phyloP scores from a whole-genome alignment of 768 basidiomycete species.

The Clathrus columnatus region DNA sequence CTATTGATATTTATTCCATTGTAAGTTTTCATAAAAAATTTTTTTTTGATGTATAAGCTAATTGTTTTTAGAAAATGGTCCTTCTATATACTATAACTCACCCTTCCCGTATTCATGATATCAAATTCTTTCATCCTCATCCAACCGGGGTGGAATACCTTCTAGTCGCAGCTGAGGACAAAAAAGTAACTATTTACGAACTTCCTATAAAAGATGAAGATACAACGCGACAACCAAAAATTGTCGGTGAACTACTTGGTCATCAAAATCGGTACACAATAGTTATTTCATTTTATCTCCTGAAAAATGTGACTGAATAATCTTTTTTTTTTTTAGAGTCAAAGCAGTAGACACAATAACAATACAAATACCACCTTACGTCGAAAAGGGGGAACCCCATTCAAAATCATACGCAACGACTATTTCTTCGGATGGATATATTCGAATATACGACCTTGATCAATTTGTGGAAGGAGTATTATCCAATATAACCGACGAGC shows the following conservation, averaged over 20 bases:
- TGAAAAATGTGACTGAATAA: background rate
- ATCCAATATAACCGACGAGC: slow-evolving; percentile 15
- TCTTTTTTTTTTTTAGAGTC: slow-evolving; percentile 38
- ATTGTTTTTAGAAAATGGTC: slow-evolving; percentile 57
- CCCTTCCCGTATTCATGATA: slow-evolving; percentile 75
- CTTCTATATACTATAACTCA: slow-evolving; percentile 67
- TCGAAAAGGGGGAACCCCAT: slow-evolving; percentile 17
- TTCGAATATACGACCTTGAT: slow-evolving; percentile 67
- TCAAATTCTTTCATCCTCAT: slow-evolving; percentile 62
- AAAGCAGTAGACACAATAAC: slow-evolving; percentile 67
- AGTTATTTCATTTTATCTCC: background rate
- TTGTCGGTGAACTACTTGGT: slow-evolving; percentile 69
- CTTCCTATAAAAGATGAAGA: slow-evolving; percentile 35
- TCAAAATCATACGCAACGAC: slow-evolving; percentile 63
- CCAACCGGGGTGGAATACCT: slow-evolving; percentile 56
- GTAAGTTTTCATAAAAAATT: slow-evolving; percentile 31
- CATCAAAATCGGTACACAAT: slow-evolving; percentile 74
- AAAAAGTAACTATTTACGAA: slow-evolving; percentile 72
- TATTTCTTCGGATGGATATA: slow-evolving; percentile 83
- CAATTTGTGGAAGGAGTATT: slow-evolving; percentile 28
- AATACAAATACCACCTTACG: slow-evolving; percentile 43
- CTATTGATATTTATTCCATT: slow-evolving; percentile 76
- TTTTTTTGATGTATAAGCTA: background rate
- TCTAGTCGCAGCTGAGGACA: slow-evolving; percentile 84
- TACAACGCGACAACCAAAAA: slow-evolving; percentile 30